Percentiles rank a stretch among this genome's conserved stretches.
These are phyloP conservation scores for Wolfiporia cocos DNA, from an alignment of 1,284 basidiomycete genomes.

Conservation along the genomic window DNA sequence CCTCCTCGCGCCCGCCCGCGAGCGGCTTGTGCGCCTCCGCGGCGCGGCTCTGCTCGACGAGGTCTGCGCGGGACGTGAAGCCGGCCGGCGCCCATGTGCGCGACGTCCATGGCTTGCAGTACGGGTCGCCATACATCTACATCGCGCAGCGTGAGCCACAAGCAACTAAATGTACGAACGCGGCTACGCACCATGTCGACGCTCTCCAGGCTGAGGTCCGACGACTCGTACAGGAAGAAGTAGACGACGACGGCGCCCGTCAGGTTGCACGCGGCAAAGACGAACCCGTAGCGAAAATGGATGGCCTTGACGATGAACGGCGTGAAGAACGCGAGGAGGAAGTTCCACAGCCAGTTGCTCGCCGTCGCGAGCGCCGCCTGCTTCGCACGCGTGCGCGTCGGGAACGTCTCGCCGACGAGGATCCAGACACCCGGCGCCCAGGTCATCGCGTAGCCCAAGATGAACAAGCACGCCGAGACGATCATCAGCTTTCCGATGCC, in stretches of 20 bases:
- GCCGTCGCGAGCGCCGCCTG: constrained; percentile 71
- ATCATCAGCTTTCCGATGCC: constrained; percentile 66
- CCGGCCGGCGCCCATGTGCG: constrained; percentile 49
- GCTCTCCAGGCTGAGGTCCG: constrained; percentile 62
- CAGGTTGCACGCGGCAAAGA: constrained; percentile 63
- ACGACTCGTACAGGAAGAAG: constrained; percentile 76
- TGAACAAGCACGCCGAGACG: constrained; percentile 74
- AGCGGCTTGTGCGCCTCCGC: constrained; percentile 28
- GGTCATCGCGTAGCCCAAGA: constrained; percentile 71
- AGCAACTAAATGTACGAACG: constrained; percentile 10
- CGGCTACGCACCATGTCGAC: constrained; percentile 45
- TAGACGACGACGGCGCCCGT: constrained; percentile 61
- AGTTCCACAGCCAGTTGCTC: constrained; percentile 70
- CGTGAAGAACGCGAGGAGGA: constrained; percentile 73
- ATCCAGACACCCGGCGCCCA: constrained; percentile 77
- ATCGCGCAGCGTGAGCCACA: constrained; percentile 2
- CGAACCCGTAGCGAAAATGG: constrained; percentile 63
- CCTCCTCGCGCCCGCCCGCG: constrained; percentile 11
- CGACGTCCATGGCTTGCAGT: constrained; percentile 65
- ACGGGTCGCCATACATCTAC: constrained; percentile 70
- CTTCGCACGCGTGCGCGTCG: constrained; percentile 69
- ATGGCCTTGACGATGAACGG: constrained; percentile 58
- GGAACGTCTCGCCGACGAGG: constrained; percentile 73
- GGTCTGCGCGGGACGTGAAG: constrained; percentile 35
- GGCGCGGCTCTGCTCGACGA: constrained; percentile 30